Evolutionary conservation across 352 stramenopile species (phyloP).

Genomic region (Globisporangium echinulatum): DNA sequence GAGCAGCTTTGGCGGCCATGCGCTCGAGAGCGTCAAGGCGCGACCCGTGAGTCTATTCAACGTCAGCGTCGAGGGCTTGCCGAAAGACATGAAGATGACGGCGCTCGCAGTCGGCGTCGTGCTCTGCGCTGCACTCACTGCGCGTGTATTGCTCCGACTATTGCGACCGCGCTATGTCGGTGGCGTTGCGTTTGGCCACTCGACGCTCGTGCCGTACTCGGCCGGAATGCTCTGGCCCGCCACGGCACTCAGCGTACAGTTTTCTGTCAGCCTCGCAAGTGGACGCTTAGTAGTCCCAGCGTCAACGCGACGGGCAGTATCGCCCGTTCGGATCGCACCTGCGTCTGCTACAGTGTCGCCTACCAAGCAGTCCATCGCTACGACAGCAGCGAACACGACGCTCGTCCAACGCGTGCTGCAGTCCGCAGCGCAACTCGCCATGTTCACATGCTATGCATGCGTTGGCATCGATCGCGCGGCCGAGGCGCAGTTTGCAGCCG

Average conservation of each 20-base stretch:
- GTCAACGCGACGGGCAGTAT: slow-evolving; percentile 1
- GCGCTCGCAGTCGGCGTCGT: slow-evolving; percentile 3
- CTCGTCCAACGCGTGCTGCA: no score
- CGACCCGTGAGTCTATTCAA: slow-evolving; percentile 11
- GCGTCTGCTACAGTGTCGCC: neutral
- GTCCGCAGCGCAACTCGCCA: neutral
- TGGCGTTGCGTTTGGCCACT: slow-evolving; percentile 21
- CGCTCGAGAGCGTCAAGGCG: slow-evolving; percentile 6
- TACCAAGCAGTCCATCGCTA: neutral
- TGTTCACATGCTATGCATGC: neutral
- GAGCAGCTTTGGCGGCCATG: neutral
- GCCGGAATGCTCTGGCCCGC: slow-evolving; percentile 8
- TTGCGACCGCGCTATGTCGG: slow-evolving; percentile 10
- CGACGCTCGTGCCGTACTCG: slow-evolving; percentile 4
- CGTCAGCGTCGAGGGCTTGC: slow-evolving; percentile 11
- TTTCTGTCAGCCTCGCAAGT: neutral
- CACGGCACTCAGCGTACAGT: neutral
- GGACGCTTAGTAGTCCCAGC: slow-evolving; percentile 1
- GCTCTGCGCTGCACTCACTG: neutral
- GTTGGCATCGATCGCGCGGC: slow-evolving; percentile 8
- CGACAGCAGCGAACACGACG: neutral
- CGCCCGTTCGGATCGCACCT: neutral
- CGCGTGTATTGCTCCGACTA: neutral
- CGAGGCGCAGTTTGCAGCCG: neutral
- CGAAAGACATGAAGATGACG: slow-evolving; percentile 18